phyloP scores from a whole-genome alignment of 208 protist genomes.

The Trypanosoma avium region DNA sequence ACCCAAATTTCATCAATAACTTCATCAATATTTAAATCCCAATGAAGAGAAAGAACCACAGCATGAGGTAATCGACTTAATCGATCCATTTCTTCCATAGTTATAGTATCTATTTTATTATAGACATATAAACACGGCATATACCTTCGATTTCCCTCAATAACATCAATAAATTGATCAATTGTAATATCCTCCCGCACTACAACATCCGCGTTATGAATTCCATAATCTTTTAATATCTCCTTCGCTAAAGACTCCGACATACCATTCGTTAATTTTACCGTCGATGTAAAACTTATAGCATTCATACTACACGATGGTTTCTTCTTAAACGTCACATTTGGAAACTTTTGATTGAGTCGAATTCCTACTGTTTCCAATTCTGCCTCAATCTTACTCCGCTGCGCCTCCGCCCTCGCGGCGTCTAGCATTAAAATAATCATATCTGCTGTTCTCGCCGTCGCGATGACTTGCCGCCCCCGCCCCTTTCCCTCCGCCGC shows the following conservation, averaged over 20 bases:
- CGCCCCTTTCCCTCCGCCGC: slow-evolving; percentile 96
- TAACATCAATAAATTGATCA: slow-evolving; percentile 98
- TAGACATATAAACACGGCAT: slow-evolving; percentile 94
- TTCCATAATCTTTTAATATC: slow-evolving; percentile 95
- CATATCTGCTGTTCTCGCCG: slow-evolving; percentile 95
- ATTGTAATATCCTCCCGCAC: slow-evolving; percentile 95
- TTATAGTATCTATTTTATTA: slow-evolving; percentile 97
- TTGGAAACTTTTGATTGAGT: slow-evolving; percentile 93
- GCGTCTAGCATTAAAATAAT: slow-evolving; percentile 98
- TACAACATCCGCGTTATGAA: slow-evolving; percentile 96
- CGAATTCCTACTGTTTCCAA: slow-evolving; percentile 96
- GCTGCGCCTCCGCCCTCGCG: slow-evolving; percentile 88
- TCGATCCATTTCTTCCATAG: slow-evolving; percentile 96
- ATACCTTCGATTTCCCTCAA: slow-evolving; percentile 96
- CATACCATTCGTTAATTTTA: slow-evolving; percentile 81
- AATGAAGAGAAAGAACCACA: slow-evolving; percentile 87
- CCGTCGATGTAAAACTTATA: slow-evolving; percentile 87
- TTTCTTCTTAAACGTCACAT: slow-evolving; percentile 95
- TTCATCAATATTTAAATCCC: slow-evolving; percentile 93
- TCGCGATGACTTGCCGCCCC: slow-evolving; percentile 97
- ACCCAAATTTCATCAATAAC: slow-evolving; percentile 96
- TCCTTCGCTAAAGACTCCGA: slow-evolving; percentile 91
- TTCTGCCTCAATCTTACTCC: slow-evolving; percentile 93
- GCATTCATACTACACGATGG: slow-evolving; percentile 91
- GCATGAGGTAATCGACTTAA: slow-evolving; percentile 90